Base-by-base conservation (phyloP, 2,329 filamentous ascomycete species). In the Aureobasidium lini region DNA sequence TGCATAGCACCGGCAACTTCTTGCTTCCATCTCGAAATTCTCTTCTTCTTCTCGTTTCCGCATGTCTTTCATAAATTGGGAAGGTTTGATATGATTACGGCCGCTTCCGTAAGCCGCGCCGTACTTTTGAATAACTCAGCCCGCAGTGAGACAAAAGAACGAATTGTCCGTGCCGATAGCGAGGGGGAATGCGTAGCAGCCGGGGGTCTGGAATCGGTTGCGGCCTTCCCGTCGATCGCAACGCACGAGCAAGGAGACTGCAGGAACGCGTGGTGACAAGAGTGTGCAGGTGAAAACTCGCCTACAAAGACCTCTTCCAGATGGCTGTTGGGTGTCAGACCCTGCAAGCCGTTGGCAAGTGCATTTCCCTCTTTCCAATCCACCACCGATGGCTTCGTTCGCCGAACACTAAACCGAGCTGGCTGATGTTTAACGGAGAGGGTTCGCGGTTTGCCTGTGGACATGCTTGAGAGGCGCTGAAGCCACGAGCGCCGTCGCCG, bases 61-160 rank as follows among this genome's bases (percentile, higher is more conserved):
- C 37, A 6, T 40, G 11, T 40, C 37, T 40, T 15, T n/a, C 36
- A 37, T 13, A 32, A 52, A 52, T 39, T 18, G 23, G 48, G 50
- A 42, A 54, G 50, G 50, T 54, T 54, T 54, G 50, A 54, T 54
- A 54, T 43, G 49, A 54, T 54, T 34, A 31, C 37, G 39, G 50
- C n/a, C 16, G 15, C 50, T 54, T 13, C 50, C 50, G 50, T 16
- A 5, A n/a, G 23, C 23, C 23, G 23, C 23, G 23, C 23, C 23
- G 23, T 23, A 23, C 23, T 23, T 23, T 23, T 23, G 23, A 23
- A 3, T 3, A 23, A 44, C n/a, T 6, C 42, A 23, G 16, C 42
- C 5, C 18, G 42, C 42, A 16, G 49, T n/a, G 32, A 28, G 47
- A 37, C 32, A 37, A 23, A 15, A 11, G 6, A 23, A n/a, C 3